These are phyloP conservation scores for Pyrenophora graminea DNA, from an alignment of 2,329 filamentous ascomycete species.

Conservation along the genomic window DNA sequence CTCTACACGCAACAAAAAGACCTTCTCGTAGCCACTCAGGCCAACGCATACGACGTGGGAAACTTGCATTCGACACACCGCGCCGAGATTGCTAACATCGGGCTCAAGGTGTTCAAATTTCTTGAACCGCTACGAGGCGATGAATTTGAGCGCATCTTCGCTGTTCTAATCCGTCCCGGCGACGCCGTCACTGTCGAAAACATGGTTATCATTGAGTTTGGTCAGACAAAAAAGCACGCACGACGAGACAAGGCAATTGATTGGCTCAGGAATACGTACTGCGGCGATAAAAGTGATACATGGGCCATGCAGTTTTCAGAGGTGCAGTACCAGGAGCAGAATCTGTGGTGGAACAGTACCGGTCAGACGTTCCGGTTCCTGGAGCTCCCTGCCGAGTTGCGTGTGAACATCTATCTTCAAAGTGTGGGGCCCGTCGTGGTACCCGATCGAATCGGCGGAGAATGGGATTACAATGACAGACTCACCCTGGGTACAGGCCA, in stretches of 20 bases:
- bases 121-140: not conserved
- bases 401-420: constrained; percentile 16
- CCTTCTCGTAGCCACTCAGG: constrained; percentile 10
- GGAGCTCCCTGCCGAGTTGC: constrained; percentile 18
- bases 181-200: not conserved
- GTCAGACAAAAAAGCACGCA: not conserved
- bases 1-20: constrained; percentile 8
- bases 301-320: constrained; percentile 10
- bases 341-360: constrained; percentile 19
- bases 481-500: constrained; percentile 12
- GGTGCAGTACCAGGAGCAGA: constrained; percentile 18
- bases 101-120: constrained; percentile 13
- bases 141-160: constrained; percentile 3
- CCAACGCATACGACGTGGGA: constrained; percentile 1
- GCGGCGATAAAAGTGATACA: constrained; percentile 7
- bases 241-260: not conserved
- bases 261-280: constrained; percentile 18
- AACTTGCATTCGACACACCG: not conserved
- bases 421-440: constrained; percentile 16
- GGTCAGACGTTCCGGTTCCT: constrained; percentile 17
- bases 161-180: not conserved
- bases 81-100: not conserved
- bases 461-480: not conserved
- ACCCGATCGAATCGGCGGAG: constrained; percentile 3
- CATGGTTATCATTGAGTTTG: constrained; percentile 1